These are phyloP conservation scores for Beauveria sp. DNA, from an alignment of 2,329 filamentous ascomycete genomes.

Conservation along the genomic window DNA sequence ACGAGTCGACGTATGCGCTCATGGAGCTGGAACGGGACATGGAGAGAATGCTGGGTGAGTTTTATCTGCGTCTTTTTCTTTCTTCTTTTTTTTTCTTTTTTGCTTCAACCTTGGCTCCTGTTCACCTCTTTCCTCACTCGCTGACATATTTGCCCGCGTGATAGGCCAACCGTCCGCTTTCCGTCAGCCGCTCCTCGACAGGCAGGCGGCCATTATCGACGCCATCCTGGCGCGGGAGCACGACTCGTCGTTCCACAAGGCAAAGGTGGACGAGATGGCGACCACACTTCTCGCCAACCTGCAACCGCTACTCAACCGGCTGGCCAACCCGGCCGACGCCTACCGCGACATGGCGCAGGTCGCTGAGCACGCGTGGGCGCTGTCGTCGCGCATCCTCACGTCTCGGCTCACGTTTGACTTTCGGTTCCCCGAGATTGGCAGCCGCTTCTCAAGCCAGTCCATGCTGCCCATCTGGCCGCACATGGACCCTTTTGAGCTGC, in stretches of 20 bases:
- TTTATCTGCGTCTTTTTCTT: not conserved
- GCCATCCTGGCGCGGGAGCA: constrained; percentile 28
- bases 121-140: not conserved
- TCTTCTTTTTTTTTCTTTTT: not conserved
- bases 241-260: constrained; percentile 22
- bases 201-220: constrained; percentile 29
- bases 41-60: constrained; percentile 27
- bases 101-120: not conserved
- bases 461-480: constrained; percentile 40
- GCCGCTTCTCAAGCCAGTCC: constrained; percentile 39
- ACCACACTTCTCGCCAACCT: constrained; percentile 29
- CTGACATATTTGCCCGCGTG: not conserved
- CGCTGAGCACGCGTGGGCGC: constrained; percentile 33
- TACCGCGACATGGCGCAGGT: constrained; percentile 36
- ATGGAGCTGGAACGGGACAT: constrained; percentile 30
- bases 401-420: constrained; percentile 38
- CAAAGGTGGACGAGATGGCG: constrained; percentile 35
- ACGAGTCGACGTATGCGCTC: constrained; percentile 26
- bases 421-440: constrained; percentile 42
- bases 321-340: constrained; percentile 27
- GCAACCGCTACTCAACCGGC: constrained; percentile 31
- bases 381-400: constrained; percentile 40
- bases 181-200: constrained; percentile 33
- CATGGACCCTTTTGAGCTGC: constrained; percentile 34
- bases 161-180: constrained; percentile 27